These are phyloP conservation scores for Cladosporium sp. DNA, from an alignment of 2,329 filamentous ascomycete species.

Conservation along the genomic window DNA sequence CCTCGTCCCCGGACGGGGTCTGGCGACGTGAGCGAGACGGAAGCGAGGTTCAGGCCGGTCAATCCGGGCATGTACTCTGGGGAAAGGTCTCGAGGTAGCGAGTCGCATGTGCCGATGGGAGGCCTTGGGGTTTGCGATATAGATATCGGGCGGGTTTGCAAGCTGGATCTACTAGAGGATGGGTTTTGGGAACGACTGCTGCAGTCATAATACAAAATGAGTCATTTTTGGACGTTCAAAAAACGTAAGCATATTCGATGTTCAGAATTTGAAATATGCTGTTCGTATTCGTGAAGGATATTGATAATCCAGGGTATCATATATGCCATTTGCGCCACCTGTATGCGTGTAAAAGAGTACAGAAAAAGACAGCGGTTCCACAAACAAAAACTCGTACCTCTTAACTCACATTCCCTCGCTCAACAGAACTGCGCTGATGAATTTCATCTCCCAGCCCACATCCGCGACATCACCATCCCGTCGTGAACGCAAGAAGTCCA, in stretches of 20 bases:
- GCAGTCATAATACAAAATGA: slow-evolving; percentile 7
- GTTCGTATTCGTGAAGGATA: neutral
- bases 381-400: neutral
- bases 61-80: slow-evolving; percentile 7
- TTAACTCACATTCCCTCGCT: slow-evolving; percentile 20
- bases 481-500: slow-evolving; percentile 23
- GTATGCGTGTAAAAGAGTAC: neutral
- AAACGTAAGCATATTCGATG: neutral
- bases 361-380: neutral
- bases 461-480: slow-evolving; percentile 23
- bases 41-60: slow-evolving; percentile 19
- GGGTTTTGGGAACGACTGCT: slow-evolving; percentile 17
- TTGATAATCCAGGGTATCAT: neutral
- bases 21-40: slow-evolving; percentile 15
- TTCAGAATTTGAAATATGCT: neutral
- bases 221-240: neutral
- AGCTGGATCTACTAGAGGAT: slow-evolving; percentile 16
- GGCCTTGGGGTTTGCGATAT: neutral
- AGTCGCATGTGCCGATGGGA: neutral
- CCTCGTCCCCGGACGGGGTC: slow-evolving; percentile 4
- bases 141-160: slow-evolving; percentile 10
- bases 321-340: neutral
- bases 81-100: neutral
- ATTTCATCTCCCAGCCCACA: slow-evolving; percentile 30
- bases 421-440: slow-evolving; percentile 28